Evolutionary conservation across 2,329 filamentous ascomycete species (phyloP), one percentile per base, ranked within the genome.

Genomic region (Colletotrichum karsti): DNA sequence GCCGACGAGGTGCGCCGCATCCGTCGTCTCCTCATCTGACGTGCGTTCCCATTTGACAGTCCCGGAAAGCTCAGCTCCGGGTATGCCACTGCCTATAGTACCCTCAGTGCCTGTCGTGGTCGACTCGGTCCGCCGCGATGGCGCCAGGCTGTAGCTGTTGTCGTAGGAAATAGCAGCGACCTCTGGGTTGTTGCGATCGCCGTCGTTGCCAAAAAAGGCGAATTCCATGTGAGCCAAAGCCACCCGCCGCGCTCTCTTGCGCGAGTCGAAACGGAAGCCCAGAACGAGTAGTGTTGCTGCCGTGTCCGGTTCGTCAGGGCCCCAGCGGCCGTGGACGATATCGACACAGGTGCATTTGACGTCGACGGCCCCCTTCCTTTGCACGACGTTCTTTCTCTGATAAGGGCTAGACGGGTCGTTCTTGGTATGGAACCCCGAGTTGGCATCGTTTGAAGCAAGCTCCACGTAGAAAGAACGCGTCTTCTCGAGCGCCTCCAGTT

Each of bases 321-420:
- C 58, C 44, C 74, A 62, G 6, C 69, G 51, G 8, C 75, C 75
- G 37, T 77, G 74, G 13, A 75, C 68, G 15, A 77, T 58, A 24
- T 77, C 74, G 15, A 72, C 46, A 28, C 70, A 64, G 8, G 71
- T 71, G 68, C 73, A 76, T 7, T 71, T 71, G 22, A 76, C 70
- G 41, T 74, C 72, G 35, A 77, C 70, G 4, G 72, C 66, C 6
- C 75, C 74, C 20, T 71, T 69, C 0, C 74, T 72, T 44, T 74
- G 64, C 7, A 71, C 64, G 28, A 70, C 66, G 20, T 72, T 69
- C 6, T 24, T 55, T 54, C 73, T 69, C 33, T 77, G 75, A 7
- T 69, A 73, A 1, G 73, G 73, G 7, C 50, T 50, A 2, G 62
- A 48, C 7, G 70, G 73, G 42, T 74, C 68, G 22, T 75, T 75